phyloP scores from a whole-genome alignment of 495 filamentous ascomycete species.

The Immersiella caudata region DNA sequence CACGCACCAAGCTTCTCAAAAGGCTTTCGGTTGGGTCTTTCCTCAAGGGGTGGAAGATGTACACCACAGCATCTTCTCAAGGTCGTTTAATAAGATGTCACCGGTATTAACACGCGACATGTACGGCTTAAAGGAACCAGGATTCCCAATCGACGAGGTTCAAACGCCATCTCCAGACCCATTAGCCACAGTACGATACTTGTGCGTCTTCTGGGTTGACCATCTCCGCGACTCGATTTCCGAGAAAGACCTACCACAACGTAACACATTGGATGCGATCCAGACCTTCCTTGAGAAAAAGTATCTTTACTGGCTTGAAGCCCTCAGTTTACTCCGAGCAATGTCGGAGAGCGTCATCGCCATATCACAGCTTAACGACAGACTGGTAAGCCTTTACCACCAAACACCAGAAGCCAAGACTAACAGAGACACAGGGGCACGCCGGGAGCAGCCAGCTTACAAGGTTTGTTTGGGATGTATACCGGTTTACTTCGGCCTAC shows the following conservation, averaged over 20 bases:
- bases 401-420: conserved; percentile 6
- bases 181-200: conserved; percentile 36
- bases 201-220: conserved; percentile 37
- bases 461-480: conserved; percentile 13
- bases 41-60: conserved; percentile 19
- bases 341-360: conserved; percentile 9
- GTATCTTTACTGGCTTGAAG: conserved; percentile 19
- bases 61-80: conserved; percentile 37
- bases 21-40: too few species aligned
- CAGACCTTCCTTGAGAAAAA: conserved; percentile 15
- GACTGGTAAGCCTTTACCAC: conserved; percentile 14
- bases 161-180: conserved; percentile 32
- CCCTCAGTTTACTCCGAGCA: not conserved
- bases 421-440: too few species aligned
- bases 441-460: conserved; percentile 17
- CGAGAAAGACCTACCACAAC: conserved; percentile 15
- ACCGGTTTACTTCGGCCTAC: conserved; percentile 14
- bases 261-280: conserved; percentile 10
- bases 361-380: conserved; percentile 10
- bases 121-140: conserved; percentile 16
- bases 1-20: too few species aligned
- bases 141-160: conserved; percentile 22
- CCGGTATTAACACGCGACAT: conserved; percentile 22
- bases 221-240: too few species aligned
- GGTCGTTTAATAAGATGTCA: conserved; percentile 31